These are phyloP conservation scores for Paraleonurus japonicus DNA, from an alignment of 257 asterid genomes.

Conservation along the genomic window DNA sequence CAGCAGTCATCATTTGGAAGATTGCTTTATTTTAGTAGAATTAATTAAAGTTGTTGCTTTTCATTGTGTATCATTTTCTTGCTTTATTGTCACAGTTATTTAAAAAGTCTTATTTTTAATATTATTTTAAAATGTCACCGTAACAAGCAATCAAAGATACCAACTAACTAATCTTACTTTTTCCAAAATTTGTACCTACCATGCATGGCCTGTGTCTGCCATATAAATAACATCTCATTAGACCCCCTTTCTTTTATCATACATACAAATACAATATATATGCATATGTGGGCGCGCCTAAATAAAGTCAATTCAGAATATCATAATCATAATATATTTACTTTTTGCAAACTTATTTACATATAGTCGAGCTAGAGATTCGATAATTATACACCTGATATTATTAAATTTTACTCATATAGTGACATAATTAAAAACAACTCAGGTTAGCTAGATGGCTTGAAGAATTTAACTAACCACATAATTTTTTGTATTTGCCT, in stretches of 20 bases:
- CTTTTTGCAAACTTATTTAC: too few relatives aligned
- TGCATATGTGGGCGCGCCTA: background rate
- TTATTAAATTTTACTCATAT: too few relatives aligned
- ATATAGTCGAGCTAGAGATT: too few relatives aligned
- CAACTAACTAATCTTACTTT: constrained; percentile 52
- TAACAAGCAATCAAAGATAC: constrained; percentile 54
- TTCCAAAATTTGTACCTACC: constrained; percentile 57
- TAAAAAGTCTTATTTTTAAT: constrained; percentile 21
- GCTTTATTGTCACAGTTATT: constrained; percentile 34
- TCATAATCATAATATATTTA: background rate
- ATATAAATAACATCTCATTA: constrained; percentile 49
- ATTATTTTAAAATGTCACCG: constrained; percentile 31
- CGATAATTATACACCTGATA: too few relatives aligned
- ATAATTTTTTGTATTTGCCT: too few relatives aligned
- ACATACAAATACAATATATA: constrained; percentile 20
- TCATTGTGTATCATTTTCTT: constrained; percentile 26
- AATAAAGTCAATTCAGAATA: constrained; percentile 30
- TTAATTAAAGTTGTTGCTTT: constrained; percentile 52
- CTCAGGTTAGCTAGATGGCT: too few relatives aligned
- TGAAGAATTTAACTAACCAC: too few relatives aligned
- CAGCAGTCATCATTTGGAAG: constrained; percentile 51
- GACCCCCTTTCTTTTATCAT: constrained; percentile 40
- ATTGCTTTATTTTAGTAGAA: constrained; percentile 46
- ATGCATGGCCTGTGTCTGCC: constrained; percentile 77
- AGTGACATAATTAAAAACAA: too few relatives aligned